Percentiles rank a stretch among this genome's conserved stretches.
Conservation (phyloP, 345 rosid genomes). For the Syzygium oleosum region DNA sequence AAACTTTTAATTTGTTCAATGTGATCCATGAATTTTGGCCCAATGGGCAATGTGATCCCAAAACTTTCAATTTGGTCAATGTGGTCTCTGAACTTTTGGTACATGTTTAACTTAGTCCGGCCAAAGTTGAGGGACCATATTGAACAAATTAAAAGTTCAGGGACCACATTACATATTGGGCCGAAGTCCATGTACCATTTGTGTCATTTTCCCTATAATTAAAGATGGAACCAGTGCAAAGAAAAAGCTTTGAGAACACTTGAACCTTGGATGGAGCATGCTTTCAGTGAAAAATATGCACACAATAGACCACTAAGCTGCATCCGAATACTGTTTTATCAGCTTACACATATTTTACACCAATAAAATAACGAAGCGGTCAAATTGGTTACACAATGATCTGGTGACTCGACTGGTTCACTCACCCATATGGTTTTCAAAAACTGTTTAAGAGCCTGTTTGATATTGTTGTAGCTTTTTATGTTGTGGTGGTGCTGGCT, state of each 20-base stretch:
- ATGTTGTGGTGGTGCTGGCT: background rate
- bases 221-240: background rate
- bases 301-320: background rate
- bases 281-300: background rate
- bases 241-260: background rate
- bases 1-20: too few relatives aligned
- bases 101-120: too few relatives aligned
- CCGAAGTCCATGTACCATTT: too few relatives aligned
- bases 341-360: background rate
- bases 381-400: background rate
- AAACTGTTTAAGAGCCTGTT: background rate
- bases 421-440: background rate
- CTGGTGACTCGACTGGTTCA: background rate
- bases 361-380: background rate
- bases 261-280: background rate
- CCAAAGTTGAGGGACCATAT: too few relatives aligned
- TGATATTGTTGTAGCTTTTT: background rate
- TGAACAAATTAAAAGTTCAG: too few relatives aligned
- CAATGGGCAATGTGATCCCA: too few relatives aligned
- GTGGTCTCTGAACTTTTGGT: too few relatives aligned
- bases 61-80: too few relatives aligned
- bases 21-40: too few relatives aligned
- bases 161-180: too few relatives aligned
- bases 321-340: background rate
- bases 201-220: background rate